Conservation (phyloP, 495 filamentous ascomycete genomes). For the Penicillium riverlandense region DNA sequence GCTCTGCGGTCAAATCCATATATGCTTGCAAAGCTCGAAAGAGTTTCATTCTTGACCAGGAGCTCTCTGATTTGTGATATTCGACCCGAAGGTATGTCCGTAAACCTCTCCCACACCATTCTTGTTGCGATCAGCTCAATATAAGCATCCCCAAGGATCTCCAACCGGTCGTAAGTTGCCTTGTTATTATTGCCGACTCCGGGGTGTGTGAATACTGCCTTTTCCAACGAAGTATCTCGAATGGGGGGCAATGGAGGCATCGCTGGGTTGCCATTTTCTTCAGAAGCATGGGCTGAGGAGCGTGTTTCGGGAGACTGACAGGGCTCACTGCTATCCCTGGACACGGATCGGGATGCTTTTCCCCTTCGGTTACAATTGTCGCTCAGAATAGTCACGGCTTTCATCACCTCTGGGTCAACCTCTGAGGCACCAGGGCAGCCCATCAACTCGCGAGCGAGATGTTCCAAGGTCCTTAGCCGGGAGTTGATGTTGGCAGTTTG, state of each 20-base stretch:
- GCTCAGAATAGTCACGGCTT: slow-evolving; percentile 15
- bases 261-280: background rate
- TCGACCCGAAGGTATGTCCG: slow-evolving; percentile 47
- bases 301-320: background rate
- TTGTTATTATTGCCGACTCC: slow-evolving; percentile 30
- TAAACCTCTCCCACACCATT: slow-evolving; percentile 58
- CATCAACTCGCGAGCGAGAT: slow-evolving; percentile 13
- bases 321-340: background rate
- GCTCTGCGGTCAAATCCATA: slow-evolving; percentile 64
- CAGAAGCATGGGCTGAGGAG: background rate
- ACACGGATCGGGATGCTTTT: too few relatives aligned
- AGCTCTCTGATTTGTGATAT: slow-evolving; percentile 60
- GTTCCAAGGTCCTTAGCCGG: slow-evolving; percentile 7
- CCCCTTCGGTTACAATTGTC: slow-evolving; percentile 5
- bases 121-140: slow-evolving; percentile 61
- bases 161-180: slow-evolving; percentile 58
- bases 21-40: slow-evolving; percentile 52
- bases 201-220: slow-evolving; percentile 61
- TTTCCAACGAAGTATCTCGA: slow-evolving; percentile 46
- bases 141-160: slow-evolving; percentile 72
- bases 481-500: background rate
- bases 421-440: slow-evolving; percentile 4
- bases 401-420: slow-evolving; percentile 14
- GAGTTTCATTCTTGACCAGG: slow-evolving; percentile 70
- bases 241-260: slow-evolving; percentile 53